Percentiles rank a stretch among this genome's conserved stretches.
phyloP scores from a whole-genome alignment of 1,284 basidiomycete genomes.

The Hemileia vastatrix region DNA sequence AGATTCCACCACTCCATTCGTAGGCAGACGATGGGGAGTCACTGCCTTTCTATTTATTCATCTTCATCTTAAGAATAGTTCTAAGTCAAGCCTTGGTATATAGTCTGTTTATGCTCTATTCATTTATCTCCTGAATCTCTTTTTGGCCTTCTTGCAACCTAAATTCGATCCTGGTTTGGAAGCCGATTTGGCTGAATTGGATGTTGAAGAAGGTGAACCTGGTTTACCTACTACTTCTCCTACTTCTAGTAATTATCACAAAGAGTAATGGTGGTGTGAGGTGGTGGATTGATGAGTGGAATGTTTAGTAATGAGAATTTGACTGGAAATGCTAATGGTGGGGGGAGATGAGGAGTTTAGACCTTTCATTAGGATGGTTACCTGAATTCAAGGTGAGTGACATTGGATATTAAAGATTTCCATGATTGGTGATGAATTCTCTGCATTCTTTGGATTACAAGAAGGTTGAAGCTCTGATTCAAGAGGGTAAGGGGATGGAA shows the following conservation, averaged over 20 bases:
- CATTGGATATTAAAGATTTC: too few species aligned
- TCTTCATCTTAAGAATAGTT: conserved; percentile 42
- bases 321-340: conserved; percentile 22
- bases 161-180: conserved; percentile 42
- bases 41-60: conserved; percentile 33
- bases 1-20: too few species aligned
- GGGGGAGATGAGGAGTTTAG: conserved; percentile 43
- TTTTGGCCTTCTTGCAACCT: conserved; percentile 41
- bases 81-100: conserved; percentile 43
- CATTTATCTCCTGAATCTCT: conserved; percentile 44
- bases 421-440: too few species aligned
- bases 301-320: conserved; percentile 33
- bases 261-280: too few species aligned
- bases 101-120: conserved; percentile 44
- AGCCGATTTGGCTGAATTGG: conserved; percentile 39
- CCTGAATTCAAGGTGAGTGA: conserved; percentile 43
- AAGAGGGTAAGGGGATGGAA: too few species aligned
- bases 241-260: neutral
- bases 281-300: conserved; percentile 40
- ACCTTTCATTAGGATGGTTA: conserved; percentile 40
- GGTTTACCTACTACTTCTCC: conserved; percentile 34
- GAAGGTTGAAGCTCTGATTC: too few species aligned
- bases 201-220: conserved; percentile 43
- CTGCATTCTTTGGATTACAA: too few species aligned
- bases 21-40: conserved; percentile 35